Evolutionary conservation across 208 protist species (phyloP), one percentile per base, ranked within the genome.

Genomic region (Strigomonas culicis): DNA sequence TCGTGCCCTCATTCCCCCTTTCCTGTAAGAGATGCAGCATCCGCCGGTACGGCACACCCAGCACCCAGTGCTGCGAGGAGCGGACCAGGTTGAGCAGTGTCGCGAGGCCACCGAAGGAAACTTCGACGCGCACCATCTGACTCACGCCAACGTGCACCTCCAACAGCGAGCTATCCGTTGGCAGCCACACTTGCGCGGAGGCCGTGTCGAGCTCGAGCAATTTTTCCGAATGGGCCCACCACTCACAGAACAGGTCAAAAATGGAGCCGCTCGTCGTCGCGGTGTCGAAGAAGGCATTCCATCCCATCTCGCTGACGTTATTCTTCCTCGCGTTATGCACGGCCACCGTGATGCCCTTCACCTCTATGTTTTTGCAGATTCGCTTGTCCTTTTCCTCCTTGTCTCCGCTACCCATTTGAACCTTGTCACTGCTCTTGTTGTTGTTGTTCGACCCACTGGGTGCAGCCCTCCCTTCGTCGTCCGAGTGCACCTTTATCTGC

Each of bases 41-140:
- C 17, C 46, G 73, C 31, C 88, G 79, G 39, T 88, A 88, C 17
- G 70, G 66, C 3, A 82, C 75, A 44, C 85, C 77, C 3, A 66
- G 21, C 25, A 92, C 69, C 11, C 83, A 83, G 53, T 83, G 36
- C 36, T 68, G 70, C 6, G 87, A 65, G 36, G 74, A 84, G 24
- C 75, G 69, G 41, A 49, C 60, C 44, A 92, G 61, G 27, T 72
- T 57, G 27, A 73, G 43, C 22, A 91, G 50, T 32, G 69, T 59
- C 25, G 69, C 65, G 25, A 84, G n/a, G 1, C 70, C 73, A 19
- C 83, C 88, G 68, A 94, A 94, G 50, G 80, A 91, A 10, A 60
- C 1, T 24, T 72, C 49, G 1, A 82, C 32, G 0, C 68, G 56
- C 8, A 88, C 52, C 7, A 30, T 44, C 0, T 44, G 39, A 19